Base-by-base conservation (phyloP, 306 rosid genomes). In the Rosa multiflora region DNA sequence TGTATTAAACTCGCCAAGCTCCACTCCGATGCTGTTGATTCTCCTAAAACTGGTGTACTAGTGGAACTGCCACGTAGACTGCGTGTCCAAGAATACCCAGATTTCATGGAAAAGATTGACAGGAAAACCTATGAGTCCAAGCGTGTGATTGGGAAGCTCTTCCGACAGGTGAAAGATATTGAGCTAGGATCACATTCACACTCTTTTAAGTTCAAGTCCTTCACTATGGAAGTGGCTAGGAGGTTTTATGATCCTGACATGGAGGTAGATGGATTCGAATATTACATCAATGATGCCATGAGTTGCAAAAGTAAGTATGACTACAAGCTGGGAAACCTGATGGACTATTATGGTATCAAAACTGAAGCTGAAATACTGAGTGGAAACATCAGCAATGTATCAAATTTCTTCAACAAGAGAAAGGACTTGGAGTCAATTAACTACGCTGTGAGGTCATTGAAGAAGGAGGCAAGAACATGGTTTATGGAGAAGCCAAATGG, bases 321-420 rank as follows among this genome's bases (percentile, higher is more conserved):
- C 76, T 46, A 68, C 79, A 90, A 80, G 85, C 74, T 93, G 78
- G 77, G 87, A 23, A 88, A 85, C 78, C 52, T 90, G 29, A 87
- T 93, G 90, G 88, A 88, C 47, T 89, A 90, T 79, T 92, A 92
- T 61, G 92, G 89, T 20, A 79, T 92, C 82, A 86, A 86, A 61
- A 88, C 91, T 17, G 96, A 93, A 80, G 89, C 88, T 20, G 97
- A 89, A 80, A 83, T 93, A 61, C 73, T 90, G 2, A 89, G 91
- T 77, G 97, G 96, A 6, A 89, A 75, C 63, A 71, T 89, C 29
- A 81, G 86, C 74, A 83, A 61, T 64, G 82, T 83, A 89, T 82
- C 92, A 32, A 92, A 84, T 56, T 76, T 83, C 26, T 89, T 87
- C 81, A 80, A 62, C 81, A 80, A 62, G 67, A 84, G 78, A 78